A percentile compares a stretch with the other conserved stretches of the same genome.
phyloP scores from a whole-genome alignment of 768 basidiomycete species.

The Russula emetica region DNA sequence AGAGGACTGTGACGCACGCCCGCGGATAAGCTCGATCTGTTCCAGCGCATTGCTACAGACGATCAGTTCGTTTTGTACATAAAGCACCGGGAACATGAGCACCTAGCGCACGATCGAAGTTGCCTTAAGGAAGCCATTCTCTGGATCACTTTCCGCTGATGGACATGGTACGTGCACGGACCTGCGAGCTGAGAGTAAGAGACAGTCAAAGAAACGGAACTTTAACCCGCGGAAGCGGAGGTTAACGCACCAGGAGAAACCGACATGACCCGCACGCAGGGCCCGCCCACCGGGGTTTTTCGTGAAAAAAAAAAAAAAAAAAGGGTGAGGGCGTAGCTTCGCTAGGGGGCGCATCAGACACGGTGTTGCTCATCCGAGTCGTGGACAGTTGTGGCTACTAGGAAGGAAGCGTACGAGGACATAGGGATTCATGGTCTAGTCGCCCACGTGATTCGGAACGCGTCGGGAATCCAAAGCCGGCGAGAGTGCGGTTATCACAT shows the following conservation, averaged over 20 bases:
- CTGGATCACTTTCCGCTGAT: constrained; percentile 43
- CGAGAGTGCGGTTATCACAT: constrained; percentile 21
- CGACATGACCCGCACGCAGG: constrained; percentile 77
- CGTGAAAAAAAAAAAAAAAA: no score
- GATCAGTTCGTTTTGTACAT: constrained; percentile 1
- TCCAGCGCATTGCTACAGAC: constrained; percentile 76
- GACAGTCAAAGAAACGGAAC: neutral
- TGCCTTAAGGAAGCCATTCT: constrained; percentile 55
- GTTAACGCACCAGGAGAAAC: constrained; percentile 84
- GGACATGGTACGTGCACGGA: constrained; percentile 66
- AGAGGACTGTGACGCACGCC: constrained; percentile 46
- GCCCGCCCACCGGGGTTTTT: constrained; percentile 95
- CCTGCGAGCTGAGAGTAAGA: constrained; percentile 39
- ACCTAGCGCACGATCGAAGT: constrained; percentile 53
- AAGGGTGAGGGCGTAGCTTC: no score
- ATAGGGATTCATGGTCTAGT: no score
- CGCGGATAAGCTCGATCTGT: constrained; percentile 86
- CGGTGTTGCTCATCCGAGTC: no score
- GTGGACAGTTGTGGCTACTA: no score
- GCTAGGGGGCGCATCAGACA: no score
- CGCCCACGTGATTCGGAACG: no score
- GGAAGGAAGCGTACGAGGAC: no score
- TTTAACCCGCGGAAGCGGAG: no score
- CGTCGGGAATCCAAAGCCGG: neutral
- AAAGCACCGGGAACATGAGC: neutral